Percentiles rank a stretch among this genome's conserved stretches.
These are phyloP conservation scores for Penicillium expansum DNA, from an alignment of 2,329 filamentous ascomycete genomes.

Conservation along the genomic window DNA sequence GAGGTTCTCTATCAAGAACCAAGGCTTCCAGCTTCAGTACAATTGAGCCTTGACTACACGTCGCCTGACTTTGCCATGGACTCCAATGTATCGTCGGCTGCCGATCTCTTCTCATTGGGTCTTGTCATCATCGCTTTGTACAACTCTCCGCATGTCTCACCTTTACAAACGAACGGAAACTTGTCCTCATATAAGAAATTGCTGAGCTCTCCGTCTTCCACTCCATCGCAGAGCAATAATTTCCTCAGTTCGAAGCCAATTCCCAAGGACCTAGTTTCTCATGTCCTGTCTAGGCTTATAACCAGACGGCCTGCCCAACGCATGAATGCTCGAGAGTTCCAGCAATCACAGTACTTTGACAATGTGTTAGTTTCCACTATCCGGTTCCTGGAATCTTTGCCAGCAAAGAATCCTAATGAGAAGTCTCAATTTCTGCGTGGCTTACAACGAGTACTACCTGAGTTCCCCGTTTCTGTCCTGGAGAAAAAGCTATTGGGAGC, in stretches of 20 bases:
- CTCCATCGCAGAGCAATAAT: constrained; percentile 77
- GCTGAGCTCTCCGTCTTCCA: constrained; percentile 72
- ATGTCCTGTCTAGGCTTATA: constrained; percentile 80
- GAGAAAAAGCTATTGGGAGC: constrained; percentile 92
- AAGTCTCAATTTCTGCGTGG: constrained; percentile 91
- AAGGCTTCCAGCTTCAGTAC: constrained; percentile 74
- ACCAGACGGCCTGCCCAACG: constrained; percentile 83
- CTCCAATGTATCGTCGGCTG: constrained; percentile 75
- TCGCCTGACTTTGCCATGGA: constrained; percentile 95
- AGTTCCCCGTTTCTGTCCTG: constrained; percentile 89
- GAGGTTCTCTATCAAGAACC: constrained; percentile 84
- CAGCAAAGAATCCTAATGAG: constrained; percentile 85
- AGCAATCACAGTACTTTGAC: constrained; percentile 93
- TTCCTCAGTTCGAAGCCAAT: constrained; percentile 77
- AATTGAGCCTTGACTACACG: constrained; percentile 87
- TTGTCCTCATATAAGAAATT: constrained; percentile 80
- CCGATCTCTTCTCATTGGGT: constrained; percentile 93
- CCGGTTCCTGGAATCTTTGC: constrained; percentile 85
- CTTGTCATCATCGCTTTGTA: constrained; percentile 86
- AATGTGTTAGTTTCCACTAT: constrained; percentile 96
- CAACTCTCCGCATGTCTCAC: constrained; percentile 88
- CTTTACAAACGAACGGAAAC: constrained; percentile 77
- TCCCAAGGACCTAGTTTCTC: constrained; percentile 71
- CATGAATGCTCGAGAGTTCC: constrained; percentile 84
- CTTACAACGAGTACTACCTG: constrained; percentile 78